phyloP scores from a whole-genome alignment of 169 alveolate species.

The Plasmodium chabaudi region DNA sequence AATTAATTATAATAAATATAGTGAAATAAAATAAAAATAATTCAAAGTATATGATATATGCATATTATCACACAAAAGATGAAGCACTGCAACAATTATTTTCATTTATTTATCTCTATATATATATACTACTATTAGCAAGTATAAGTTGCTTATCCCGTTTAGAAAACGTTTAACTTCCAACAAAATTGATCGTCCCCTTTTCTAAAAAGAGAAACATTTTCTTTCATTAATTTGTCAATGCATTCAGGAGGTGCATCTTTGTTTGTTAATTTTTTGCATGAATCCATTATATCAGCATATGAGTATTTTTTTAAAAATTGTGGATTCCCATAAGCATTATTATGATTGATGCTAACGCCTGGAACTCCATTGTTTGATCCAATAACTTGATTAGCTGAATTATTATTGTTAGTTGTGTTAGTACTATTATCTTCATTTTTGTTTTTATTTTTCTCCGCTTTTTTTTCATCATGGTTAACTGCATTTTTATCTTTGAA shows the following conservation, averaged over 20 bases:
- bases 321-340: constrained; percentile 23
- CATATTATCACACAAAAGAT: too few relatives aligned
- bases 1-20: too few relatives aligned
- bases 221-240: constrained; percentile 72
- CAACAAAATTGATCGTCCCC: constrained; percentile 73
- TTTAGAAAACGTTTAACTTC: constrained; percentile 65
- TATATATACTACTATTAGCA: not conserved
- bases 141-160: too few relatives aligned
- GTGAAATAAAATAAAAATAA: too few relatives aligned
- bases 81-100: too few relatives aligned
- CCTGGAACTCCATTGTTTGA: too few relatives aligned
- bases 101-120: not conserved
- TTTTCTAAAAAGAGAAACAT: constrained; percentile 73
- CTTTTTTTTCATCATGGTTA: constrained; percentile 34
- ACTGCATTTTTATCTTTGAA: constrained; percentile 22
- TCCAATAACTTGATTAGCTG: too few relatives aligned
- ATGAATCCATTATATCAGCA: constrained; percentile 74
- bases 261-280: constrained; percentile 58
- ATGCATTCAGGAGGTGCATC: constrained; percentile 76
- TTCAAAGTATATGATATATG: too few relatives aligned
- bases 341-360: not conserved
- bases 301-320: constrained; percentile 57
- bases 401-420: not conserved
- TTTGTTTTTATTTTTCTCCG: constrained; percentile 26
- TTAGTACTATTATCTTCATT: constrained; percentile 13